Percentiles rank a stretch among this genome's conserved stretches.
Conservation (phyloP, 805 yeast genomes). For the Starmerella potacharoeniae region DNA sequence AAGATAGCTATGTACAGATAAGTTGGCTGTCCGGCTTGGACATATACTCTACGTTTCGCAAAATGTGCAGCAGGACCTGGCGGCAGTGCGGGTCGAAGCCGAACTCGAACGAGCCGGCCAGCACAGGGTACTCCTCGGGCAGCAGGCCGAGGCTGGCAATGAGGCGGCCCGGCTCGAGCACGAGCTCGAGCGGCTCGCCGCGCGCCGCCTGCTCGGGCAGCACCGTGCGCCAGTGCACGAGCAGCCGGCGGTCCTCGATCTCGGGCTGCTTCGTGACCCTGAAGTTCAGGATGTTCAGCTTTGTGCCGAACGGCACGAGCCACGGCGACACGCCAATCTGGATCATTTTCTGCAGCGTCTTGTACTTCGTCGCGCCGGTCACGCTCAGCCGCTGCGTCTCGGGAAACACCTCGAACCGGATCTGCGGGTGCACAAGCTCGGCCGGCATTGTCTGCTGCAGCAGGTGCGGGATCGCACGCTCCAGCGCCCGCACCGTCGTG, state of each 20-base stretch:
- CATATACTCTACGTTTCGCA: slow-evolving; percentile 29
- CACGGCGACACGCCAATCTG: slow-evolving; percentile 25
- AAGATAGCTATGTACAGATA: slow-evolving; percentile 9
- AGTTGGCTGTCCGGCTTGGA: slow-evolving; percentile 22
- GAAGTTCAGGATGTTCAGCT: slow-evolving; percentile 20
- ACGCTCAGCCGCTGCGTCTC: slow-evolving; percentile 25
- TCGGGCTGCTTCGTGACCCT: slow-evolving; percentile 9
- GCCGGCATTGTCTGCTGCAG: slow-evolving; percentile 23
- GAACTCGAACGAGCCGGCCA: slow-evolving; percentile 31
- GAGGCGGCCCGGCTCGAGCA: slow-evolving; percentile 20
- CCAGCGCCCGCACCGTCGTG: slow-evolving; percentile 21
- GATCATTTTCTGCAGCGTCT: slow-evolving; percentile 23
- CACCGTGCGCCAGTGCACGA: slow-evolving; percentile 21
- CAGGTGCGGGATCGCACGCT: slow-evolving; percentile 23
- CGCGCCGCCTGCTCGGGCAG: slow-evolving; percentile 10
- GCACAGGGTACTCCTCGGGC: slow-evolving; percentile 29
- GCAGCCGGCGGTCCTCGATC: slow-evolving; percentile 16
- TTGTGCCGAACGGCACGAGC: slow-evolving; percentile 25
- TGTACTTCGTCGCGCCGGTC: slow-evolving; percentile 25
- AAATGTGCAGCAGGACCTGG: slow-evolving; percentile 23
- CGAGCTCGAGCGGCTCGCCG: neutral
- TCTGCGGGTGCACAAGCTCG: slow-evolving; percentile 23
- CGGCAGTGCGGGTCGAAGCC: slow-evolving; percentile 24
- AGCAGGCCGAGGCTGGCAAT: slow-evolving; percentile 23
- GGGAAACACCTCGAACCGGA: slow-evolving; percentile 25